phyloP scores from a whole-genome alignment of 176 grass and related monocot species.

The Hsuehochloa calcarea region DNA sequence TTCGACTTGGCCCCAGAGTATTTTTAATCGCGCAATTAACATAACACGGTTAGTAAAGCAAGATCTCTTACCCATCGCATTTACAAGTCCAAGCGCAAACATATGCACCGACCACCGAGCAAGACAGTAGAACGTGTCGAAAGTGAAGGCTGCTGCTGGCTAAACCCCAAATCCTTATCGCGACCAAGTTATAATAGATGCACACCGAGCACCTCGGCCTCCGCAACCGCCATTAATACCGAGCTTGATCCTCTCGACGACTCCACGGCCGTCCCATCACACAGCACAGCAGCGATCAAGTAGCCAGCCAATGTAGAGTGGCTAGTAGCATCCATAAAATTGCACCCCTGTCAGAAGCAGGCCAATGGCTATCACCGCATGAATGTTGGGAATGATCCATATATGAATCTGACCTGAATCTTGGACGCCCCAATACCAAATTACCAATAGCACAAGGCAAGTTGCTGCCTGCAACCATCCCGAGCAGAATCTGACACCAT shows the following conservation, averaged over 20 bases:
- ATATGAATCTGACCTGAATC: conserved; percentile 48
- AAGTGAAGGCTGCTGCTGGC: not conserved
- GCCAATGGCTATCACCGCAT: not conserved
- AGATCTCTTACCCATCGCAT: not conserved
- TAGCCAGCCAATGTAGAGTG: not conserved
- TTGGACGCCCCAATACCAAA: conserved; percentile 14
- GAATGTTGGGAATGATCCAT: not conserved
- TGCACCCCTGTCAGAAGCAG: conserved; percentile 32
- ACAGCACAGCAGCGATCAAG: not conserved
- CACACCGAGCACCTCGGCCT: conserved; percentile 30
- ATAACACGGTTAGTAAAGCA: not conserved
- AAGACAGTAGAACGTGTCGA: not conserved
- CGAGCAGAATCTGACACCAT: conserved; percentile 46
- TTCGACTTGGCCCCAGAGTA: not conserved
- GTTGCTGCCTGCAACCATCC: conserved; percentile 20
- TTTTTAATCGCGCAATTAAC: not conserved
- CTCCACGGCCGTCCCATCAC: conserved; percentile 7
- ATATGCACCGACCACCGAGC: not conserved
- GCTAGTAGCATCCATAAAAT: conserved; percentile 41
- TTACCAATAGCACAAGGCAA: conserved; percentile 17
- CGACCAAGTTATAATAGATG: not conserved
- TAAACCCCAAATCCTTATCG: not conserved
- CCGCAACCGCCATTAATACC: conserved; percentile 40
- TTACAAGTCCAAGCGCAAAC: no score
- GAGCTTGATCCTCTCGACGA: conserved; percentile 19